Evolutionary conservation across 495 filamentous ascomycete species (phyloP), one percentile per base, ranked within the genome.

Genomic region (Lasiosphaeria ovina): DNA sequence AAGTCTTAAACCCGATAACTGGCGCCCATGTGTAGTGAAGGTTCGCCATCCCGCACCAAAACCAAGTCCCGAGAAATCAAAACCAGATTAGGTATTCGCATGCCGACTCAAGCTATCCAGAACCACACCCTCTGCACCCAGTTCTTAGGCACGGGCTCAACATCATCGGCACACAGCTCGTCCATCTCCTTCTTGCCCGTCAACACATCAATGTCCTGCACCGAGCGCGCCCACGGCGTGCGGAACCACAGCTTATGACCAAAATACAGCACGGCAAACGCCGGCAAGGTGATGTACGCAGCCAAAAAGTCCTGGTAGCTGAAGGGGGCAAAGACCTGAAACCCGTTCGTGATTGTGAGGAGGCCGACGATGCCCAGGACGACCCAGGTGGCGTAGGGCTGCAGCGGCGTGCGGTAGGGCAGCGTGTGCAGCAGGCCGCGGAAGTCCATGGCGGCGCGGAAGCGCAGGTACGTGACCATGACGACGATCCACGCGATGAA

Each of bases 131-230:
- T 78, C 64, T 80, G 66, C 17, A 74, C 0, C 64, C 67, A 70
- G 50, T 77, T 80, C 64, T 63, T 72, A 10, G 77, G 70, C 38
- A 75, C 68, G 3, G 69, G 73, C 38, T 66, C 61, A 33, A 59
- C 66, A 12, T 81, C 79, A 36, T 66, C 61, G 24, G 70, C 74
- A 32, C 69, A 71, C 47, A 79, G 57, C 38, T 80, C 73, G 38
- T 82, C 79, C 69, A 79, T 78, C 64, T 80, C 79, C 67, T 76
- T 77, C 71, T 79, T 80, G 3, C 79, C 80, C 11, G 74, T 77
- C 16, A 72, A 51, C 0, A 79, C 71, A 62, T 83, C 79, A 8
- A 83, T 71, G 3, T 79, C 64, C 34, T 66, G 55, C 3, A 60
- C 54, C 11, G 60, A 63, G 32, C 67, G 75, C 1, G 57, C 57